Percentiles rank a stretch among this genome's conserved stretches.
phyloP scores from a whole-genome alignment of 2,329 filamentous ascomycete species.

The Remersonia thermophila region DNA sequence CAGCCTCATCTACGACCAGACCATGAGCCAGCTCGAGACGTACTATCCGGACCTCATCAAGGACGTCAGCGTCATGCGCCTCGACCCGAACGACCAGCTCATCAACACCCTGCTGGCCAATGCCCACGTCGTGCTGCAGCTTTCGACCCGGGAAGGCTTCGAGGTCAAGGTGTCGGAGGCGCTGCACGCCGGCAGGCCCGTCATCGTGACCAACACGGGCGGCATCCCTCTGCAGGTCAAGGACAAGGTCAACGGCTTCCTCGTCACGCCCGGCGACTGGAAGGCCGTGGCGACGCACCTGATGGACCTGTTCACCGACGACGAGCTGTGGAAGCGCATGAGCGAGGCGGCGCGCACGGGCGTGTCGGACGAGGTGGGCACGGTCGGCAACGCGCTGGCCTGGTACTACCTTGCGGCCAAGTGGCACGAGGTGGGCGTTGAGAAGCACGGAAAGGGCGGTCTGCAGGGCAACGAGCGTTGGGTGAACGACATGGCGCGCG shows the following conservation, averaged over 20 bases:
- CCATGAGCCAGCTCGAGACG: conserved; percentile 52
- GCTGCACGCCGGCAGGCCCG: conserved; percentile 64
- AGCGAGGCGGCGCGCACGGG: conserved; percentile 48
- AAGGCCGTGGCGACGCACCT: conserved; percentile 57
- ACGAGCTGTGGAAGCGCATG: conserved; percentile 54
- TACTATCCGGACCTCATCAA: conserved; percentile 48
- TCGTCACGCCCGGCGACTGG: conserved; percentile 60
- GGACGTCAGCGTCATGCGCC: conserved; percentile 62
- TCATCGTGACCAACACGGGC: conserved; percentile 64
- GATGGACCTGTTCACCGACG: conserved; percentile 52
- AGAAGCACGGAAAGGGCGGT: conserved; percentile 27
- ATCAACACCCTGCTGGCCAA: conserved; percentile 65
- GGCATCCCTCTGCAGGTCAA: conserved; percentile 71
- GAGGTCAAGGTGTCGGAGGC: conserved; percentile 81
- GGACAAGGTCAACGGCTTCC: conserved; percentile 57
- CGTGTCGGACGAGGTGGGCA: conserved; percentile 72
- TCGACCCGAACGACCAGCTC: conserved; percentile 67
- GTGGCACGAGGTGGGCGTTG: conserved; percentile 41
- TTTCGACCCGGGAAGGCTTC: conserved; percentile 72
- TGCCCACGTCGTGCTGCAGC: conserved; percentile 61
- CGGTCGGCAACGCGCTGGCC: conserved; percentile 62
- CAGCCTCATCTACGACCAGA: conserved; percentile 57
- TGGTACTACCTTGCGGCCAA: conserved; percentile 70
- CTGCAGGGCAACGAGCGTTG: conserved; percentile 50
- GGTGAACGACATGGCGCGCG: conserved; percentile 63